Base-by-base conservation (phyloP, 192 early-diverging fungal species). In the Mortierella antarctica region DNA sequence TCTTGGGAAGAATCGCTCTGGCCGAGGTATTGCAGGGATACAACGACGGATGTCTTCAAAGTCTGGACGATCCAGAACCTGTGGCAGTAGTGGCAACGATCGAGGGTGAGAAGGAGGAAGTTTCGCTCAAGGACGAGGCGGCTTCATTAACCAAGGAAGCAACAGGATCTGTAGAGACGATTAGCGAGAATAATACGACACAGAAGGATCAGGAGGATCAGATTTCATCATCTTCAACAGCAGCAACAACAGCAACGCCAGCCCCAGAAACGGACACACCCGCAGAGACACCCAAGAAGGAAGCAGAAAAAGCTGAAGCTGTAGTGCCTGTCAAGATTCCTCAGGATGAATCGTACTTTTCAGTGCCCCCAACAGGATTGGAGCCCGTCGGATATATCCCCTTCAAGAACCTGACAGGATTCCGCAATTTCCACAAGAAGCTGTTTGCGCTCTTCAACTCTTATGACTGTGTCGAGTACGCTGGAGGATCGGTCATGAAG, bases 401-500 rank as follows among this genome's bases (percentile, higher is more conserved):
- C 9, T 59, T 65, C 62, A 73, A 73, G 62, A 73, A 65, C 55
- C 56, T 65, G 71, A 45, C 65, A 31, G 83, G 83, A n/a, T 82
- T 81, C 74, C 80, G 68, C 54, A 82, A 85, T 56, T 65, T 82
- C 56, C 79, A 67, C 47, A 78, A 82, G 57, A 82, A 82, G 59
- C 14, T 85, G 42, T 85, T 68, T 82, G 71, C 80, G 18, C 71
- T 82, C 11, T 82, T 85, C 64, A 85, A 85, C 62, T 82, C 79
- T 17, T 82, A 82, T 39, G 64, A 86, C 70, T 71, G 79, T 72
- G 67, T 83, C 85, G 74, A 92, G 72, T 56, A 70, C 54, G 57
- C 70, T 21, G 73, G 89, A 76, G 76, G 68, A 23, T 70, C 80
- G 42, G 80, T 76, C 48, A 73, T 92, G 50, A 83, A 86, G 71